Percentiles rank a stretch among this genome's conserved stretches.
phyloP scores from a whole-genome alignment of 2,329 filamentous ascomycete genomes.

The Alternaria longipes region DNA sequence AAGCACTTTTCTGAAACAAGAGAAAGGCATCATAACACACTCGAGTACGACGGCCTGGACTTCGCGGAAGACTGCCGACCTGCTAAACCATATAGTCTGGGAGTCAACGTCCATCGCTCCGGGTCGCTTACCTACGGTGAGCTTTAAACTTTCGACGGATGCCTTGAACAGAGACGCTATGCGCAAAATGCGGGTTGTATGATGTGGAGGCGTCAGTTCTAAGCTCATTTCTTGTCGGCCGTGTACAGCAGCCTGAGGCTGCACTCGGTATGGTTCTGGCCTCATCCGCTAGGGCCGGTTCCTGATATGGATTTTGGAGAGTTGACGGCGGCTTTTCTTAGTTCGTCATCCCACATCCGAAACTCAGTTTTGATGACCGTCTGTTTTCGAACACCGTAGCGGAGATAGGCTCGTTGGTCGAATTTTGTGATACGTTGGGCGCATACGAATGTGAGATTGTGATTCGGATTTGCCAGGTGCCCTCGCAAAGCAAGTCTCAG shows the following conservation, averaged over 20 bases:
- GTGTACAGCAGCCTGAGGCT: neutral
- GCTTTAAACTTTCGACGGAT: constrained; percentile 1
- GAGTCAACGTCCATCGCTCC: neutral
- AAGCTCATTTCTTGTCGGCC: neutral
- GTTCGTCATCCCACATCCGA: neutral
- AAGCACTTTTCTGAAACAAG: neutral
- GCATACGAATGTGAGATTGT: neutral
- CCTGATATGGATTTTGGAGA: neutral
- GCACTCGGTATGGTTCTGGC: neutral
- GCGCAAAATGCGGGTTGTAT: neutral
- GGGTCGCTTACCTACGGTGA: neutral
- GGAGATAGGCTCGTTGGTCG: neutral
- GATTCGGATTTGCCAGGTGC: neutral
- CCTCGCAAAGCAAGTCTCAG: neutral
- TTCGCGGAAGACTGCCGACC: neutral
- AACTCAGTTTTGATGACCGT: neutral
- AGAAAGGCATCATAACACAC: neutral
- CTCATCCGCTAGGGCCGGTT: neutral
- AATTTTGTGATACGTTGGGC: neutral
- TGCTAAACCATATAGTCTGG: neutral
- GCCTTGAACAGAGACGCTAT: neutral
- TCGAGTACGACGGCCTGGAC: neutral
- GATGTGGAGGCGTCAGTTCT: neutral
- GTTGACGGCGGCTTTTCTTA: neutral
- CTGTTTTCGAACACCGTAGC: neutral